A percentile compares a stretch with the other conserved stretches of the same genome.
Conservation (phyloP, 768 basidiomycete species). For the Phanerochaete carnosa region DNA sequence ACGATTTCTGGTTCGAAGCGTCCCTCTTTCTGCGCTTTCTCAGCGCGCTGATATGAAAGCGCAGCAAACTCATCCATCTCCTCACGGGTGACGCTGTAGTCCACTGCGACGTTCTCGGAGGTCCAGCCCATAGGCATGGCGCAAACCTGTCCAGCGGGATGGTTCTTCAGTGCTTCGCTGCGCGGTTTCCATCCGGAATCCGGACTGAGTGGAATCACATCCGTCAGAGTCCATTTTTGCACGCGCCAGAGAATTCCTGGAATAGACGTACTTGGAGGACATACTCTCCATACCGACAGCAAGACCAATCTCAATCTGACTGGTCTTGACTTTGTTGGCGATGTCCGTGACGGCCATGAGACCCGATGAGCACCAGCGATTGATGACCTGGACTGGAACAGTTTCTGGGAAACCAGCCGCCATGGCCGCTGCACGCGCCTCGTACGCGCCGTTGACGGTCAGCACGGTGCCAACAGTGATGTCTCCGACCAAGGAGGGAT, state of each 20-base stretch:
- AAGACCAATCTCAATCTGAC: constrained; percentile 80
- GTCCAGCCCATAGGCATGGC: constrained; percentile 86
- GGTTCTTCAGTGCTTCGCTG: constrained; percentile 57
- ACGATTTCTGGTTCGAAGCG: constrained; percentile 69
- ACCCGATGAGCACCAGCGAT: constrained; percentile 81
- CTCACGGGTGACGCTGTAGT: constrained; percentile 68
- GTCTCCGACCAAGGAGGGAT: constrained; percentile 67
- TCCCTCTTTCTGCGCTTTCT: constrained; percentile 65
- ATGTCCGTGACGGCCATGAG: constrained; percentile 82
- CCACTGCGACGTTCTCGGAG: constrained; percentile 78
- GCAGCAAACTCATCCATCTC: constrained; percentile 78
- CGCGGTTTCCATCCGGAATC: constrained; percentile 59
- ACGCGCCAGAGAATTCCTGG: not conserved
- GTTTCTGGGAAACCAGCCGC: constrained; percentile 80
- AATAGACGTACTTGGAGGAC: constrained; percentile 59
- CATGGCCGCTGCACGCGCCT: constrained; percentile 69
- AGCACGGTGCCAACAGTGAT: constrained; percentile 80
- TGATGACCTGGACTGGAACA: constrained; percentile 70
- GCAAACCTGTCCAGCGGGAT: constrained; percentile 58
- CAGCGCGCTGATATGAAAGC: constrained; percentile 74
- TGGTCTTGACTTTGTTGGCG: constrained; percentile 69
- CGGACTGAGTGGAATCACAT: constrained; percentile 40
- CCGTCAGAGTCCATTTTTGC: constrained; percentile 13
- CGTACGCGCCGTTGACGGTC: constrained; percentile 61
- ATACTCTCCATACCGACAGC: constrained; percentile 87